Base-by-base conservation (phyloP, 495 filamentous ascomycete species). In the Physcia stellaris region DNA sequence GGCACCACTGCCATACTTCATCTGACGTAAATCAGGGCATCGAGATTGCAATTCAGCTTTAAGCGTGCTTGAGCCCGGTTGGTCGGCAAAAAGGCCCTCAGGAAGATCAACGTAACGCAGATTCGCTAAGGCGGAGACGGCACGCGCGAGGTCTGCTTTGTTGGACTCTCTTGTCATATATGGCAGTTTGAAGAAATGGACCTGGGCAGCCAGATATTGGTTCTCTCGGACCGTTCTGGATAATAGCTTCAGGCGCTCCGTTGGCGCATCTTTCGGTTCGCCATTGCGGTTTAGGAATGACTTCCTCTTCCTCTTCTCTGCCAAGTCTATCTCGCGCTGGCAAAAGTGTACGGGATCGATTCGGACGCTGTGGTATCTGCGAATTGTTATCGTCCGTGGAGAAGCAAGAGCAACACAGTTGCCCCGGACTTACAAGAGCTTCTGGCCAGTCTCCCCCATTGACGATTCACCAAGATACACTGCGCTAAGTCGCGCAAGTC, bases 261-360 rank as follows among this genome's bases (percentile, higher is more conserved):
- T 69, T 4, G 86, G 71, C 15, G 82, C 74, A 59, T 94, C 86
- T 47, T 83, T 75, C 6, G 80, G 75, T 39, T 83, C 75, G 45
- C 70, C 79, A 45, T 86, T 83, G 47, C 78, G 76, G 49, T 79
- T 67, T 43, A 87, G 75, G 53, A 76, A 73, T 10, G 81, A 80
- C 40, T 77, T 73, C 17, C 79, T 75, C 42, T 80, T 83, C 36
- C 87, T 79, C 52, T 70, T 76, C 47, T 82, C 80, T 34, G 79
- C 70, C 12, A 94, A 69, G 43, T 81, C 63, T 36, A 80, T 73
- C 57, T 96, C 90, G 43, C 80, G 75, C 36, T 83, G 75, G 63
- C 90, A 96, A 59, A 93, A 96, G 55, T 98, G 90, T 20, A 98
- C 88, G 10, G 79, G 70, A 45, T 98, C 90, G 48, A 98, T 88